phyloP scores from a whole-genome alignment of 371 early-diverging fungal genomes.

The Circinella minor region DNA sequence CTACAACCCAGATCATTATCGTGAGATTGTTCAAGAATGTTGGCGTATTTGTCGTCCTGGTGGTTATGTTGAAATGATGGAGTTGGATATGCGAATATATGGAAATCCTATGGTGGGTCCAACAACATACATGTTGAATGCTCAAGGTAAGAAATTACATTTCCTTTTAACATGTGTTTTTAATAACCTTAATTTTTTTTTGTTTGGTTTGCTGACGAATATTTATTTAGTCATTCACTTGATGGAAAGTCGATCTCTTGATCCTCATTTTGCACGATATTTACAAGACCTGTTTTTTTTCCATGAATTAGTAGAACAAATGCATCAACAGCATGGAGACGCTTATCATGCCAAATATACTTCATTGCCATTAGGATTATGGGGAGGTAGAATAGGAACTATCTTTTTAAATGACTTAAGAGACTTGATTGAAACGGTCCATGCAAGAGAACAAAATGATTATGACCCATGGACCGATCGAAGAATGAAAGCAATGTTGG shows the following conservation, averaged over 20 bases:
- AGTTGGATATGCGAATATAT: constrained; percentile 50
- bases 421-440: constrained; percentile 29
- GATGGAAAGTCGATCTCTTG: constrained; percentile 33
- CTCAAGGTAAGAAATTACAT: constrained; percentile 35
- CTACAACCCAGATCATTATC: constrained; percentile 30
- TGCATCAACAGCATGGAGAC: constrained; percentile 15
- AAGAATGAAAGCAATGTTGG: constrained; percentile 29
- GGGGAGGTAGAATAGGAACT: constrained; percentile 51
- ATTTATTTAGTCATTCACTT: constrained; percentile 35
- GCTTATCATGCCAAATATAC: constrained; percentile 33
- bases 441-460: constrained; percentile 14
- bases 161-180: background rate
- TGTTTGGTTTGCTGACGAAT: background rate
- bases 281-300: constrained; percentile 35
- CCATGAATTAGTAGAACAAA: constrained; percentile 20
- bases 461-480: constrained; percentile 26
- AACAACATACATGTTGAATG: constrained; percentile 35
- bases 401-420: constrained; percentile 48
- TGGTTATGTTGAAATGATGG: constrained; percentile 47
- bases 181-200: too few species aligned
- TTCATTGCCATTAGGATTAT: constrained; percentile 48
- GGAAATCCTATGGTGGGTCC: constrained; percentile 23
- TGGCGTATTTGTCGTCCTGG: constrained; percentile 33
- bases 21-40: constrained; percentile 37
- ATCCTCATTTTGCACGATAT: constrained; percentile 43